These are phyloP conservation scores for Phytopythium delawarense DNA, from an alignment of 352 stramenopile species.

Conservation along the genomic window DNA sequence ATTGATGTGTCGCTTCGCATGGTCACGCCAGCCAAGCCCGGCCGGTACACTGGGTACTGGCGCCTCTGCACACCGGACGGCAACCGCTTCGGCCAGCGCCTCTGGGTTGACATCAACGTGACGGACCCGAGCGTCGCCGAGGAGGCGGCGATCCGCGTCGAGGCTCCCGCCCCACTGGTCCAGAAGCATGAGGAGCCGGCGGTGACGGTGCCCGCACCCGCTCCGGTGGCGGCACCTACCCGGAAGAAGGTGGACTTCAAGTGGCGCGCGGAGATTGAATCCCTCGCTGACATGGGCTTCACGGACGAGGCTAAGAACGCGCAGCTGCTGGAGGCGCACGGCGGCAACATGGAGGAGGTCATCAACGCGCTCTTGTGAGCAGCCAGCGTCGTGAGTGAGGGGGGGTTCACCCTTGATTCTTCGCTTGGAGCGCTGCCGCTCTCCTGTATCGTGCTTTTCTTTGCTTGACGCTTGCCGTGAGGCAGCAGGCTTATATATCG, in stretches of 20 bases:
- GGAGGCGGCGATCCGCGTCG: conserved; percentile 25
- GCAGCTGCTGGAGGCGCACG: conserved; percentile 45
- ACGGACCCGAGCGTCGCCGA: conserved; percentile 31
- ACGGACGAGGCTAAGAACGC: conserved; percentile 48
- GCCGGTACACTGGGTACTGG: conserved; percentile 88
- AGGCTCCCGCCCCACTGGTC: conserved; percentile 26
- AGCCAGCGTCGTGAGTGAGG: background rate
- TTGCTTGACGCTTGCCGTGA: background rate
- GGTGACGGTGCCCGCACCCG: conserved; percentile 27
- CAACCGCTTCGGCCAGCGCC: conserved; percentile 82
- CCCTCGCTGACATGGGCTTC: conserved; percentile 72
- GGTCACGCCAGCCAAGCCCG: conserved; percentile 48
- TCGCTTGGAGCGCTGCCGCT: background rate
- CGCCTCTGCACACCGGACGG: conserved; percentile 75
- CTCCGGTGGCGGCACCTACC: conserved; percentile 12
- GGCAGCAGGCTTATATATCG: conserved; percentile 4
- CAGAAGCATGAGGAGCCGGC: conserved; percentile 10
- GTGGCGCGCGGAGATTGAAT: conserved; percentile 41
- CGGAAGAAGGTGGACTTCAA: conserved; percentile 38
- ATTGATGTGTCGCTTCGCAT: conserved; percentile 79
- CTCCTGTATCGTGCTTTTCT: background rate
- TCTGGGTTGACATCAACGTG: conserved; percentile 88
- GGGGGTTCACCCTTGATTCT: background rate
- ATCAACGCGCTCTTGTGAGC: conserved; percentile 43
- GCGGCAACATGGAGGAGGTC: conserved; percentile 64